These are phyloP conservation scores for Hericium erinaceus DNA, from an alignment of 768 basidiomycete genomes.

Conservation along the genomic window DNA sequence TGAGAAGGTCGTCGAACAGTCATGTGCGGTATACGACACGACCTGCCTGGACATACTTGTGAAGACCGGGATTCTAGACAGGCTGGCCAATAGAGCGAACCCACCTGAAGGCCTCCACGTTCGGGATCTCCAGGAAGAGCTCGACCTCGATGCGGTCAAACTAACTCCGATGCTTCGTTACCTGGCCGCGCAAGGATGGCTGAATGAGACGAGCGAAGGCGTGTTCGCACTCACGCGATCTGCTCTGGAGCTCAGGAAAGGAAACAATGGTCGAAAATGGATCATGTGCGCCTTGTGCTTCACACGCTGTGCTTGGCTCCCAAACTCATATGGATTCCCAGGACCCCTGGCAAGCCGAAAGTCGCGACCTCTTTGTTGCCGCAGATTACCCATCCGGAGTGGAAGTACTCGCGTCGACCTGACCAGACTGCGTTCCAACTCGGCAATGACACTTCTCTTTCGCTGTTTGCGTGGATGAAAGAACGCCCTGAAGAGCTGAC, in stretches of 20 bases:
- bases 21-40: constrained; percentile 12
- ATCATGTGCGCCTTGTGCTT: constrained; percentile 4
- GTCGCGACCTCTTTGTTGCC: constrained; percentile 5
- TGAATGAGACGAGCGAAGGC: constrained; percentile 13
- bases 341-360: constrained; percentile 11
- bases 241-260: constrained; percentile 9
- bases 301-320: neutral
- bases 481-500: constrained; percentile 1
- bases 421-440: constrained; percentile 10
- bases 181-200: constrained; percentile 13
- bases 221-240: constrained; percentile 15
- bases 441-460: constrained; percentile 3
- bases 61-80: constrained; percentile 12
- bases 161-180: constrained; percentile 13
- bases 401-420: constrained; percentile 11
- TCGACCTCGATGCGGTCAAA: constrained; percentile 13
- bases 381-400: constrained; percentile 12
- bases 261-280: constrained; percentile 11
- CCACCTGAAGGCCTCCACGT: constrained; percentile 7
- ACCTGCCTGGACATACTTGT: constrained; percentile 12
- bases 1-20: constrained; percentile 16
- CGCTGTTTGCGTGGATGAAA: constrained; percentile 11
- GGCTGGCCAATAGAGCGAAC: constrained; percentile 4
- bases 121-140: constrained; percentile 3
- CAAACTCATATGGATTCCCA: neutral